Base-by-base conservation (phyloP, 306 rosid genomes). In the Quercus gilva region DNA sequence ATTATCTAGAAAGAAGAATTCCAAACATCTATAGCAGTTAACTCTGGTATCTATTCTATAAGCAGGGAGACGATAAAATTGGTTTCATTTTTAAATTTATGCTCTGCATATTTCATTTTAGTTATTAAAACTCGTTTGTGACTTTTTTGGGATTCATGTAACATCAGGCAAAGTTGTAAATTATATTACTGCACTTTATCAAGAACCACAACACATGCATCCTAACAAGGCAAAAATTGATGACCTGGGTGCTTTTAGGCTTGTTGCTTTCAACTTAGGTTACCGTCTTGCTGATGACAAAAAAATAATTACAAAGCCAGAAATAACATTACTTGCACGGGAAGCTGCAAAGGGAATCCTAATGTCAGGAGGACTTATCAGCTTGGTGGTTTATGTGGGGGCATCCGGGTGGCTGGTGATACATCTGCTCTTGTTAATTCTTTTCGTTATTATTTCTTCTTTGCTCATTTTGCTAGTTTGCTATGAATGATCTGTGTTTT, bases 231-330 rank as follows among this genome's bases (percentile, higher is more conserved):
- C 57, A 15, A 64, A 65, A 69, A 78, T 84, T 81, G 79, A 74
- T 82, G 25, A 55, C 17, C 33, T 75, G 79, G 75, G 78, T 77
- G 74, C 71, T 78, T 78, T 69, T 81, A 94, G 97, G 91, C 97
- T 94, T 76, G 89, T 92, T 74, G 97, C 91, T 60, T 94, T 94
- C 94, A 92, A 94, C 91, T 81, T 94, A 17, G 97, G 99, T 69
- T 92, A 88, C 77, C 97, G 91, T 84, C 99, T 94, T 9, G 97
- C 97, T 1, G 95, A 94, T 75, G 92, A 91, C 87, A 94, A 94
- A 85, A 84, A 82, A 80, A 69, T 92, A 64, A 86, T 83, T 73
- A 92, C 94, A 74, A 82, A 83, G 82, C 81, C 99, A 12, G 87
- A 85, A 71, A 91, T 97, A 78, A 90, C 99, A 73, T 56, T 84